Conservation (phyloP, 805 yeast species). For the Candida awuae region DNA sequence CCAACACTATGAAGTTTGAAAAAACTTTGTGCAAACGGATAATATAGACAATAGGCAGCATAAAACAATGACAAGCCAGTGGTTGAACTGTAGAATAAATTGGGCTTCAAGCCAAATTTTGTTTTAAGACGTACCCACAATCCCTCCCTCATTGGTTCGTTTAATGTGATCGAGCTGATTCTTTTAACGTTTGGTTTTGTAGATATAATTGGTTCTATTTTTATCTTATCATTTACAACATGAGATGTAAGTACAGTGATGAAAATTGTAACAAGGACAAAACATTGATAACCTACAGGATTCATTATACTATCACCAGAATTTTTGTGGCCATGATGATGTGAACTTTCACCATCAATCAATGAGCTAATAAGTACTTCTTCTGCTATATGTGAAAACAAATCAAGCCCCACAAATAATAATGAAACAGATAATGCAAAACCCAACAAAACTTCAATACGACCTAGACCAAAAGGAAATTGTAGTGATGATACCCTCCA, state of each 20-base stretch:
- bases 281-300: conserved; percentile 24
- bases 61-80: conserved; percentile 35
- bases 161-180: conserved; percentile 22
- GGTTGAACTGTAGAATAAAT: conserved; percentile 32
- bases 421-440: conserved; percentile 81
- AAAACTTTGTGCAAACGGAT: conserved; percentile 21
- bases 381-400: conserved; percentile 80
- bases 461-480: conserved; percentile 89
- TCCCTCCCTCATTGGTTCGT: conserved; percentile 17
- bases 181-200: conserved; percentile 17
- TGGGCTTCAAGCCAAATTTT: conserved; percentile 12
- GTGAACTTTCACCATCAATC: conserved; percentile 14
- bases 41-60: conserved; percentile 24
- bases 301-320: conserved; percentile 17
- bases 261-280: conserved; percentile 19
- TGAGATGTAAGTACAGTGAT: conserved; percentile 31
- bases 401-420: conserved; percentile 84
- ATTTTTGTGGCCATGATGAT: conserved; percentile 24
- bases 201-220: not conserved
- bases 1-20: conserved; percentile 1
- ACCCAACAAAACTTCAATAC: conserved; percentile 80
- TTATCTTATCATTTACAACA: conserved; percentile 12
- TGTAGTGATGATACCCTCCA: conserved; percentile 79
- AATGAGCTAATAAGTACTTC: conserved; percentile 46
- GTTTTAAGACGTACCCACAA: conserved; percentile 1